Conservation (phyloP, 768 basidiomycete genomes). For the Asterophora parasitica region DNA sequence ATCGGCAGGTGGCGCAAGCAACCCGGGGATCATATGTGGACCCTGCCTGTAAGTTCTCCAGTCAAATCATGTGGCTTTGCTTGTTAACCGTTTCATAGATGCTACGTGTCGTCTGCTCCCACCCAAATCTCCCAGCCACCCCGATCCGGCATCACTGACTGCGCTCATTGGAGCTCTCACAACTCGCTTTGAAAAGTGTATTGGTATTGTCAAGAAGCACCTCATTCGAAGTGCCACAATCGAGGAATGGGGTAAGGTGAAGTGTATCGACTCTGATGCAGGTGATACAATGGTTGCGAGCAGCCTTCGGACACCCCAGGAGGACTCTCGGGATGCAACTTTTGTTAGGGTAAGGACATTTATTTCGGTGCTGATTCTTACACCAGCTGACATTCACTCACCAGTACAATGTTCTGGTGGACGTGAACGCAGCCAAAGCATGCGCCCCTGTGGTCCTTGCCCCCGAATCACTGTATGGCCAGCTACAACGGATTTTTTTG, state of each 20-base stretch:
- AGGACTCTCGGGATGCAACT: constrained; percentile 27
- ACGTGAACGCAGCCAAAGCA: constrained; percentile 18
- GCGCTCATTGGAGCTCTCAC: not conserved
- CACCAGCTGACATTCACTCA: not conserved
- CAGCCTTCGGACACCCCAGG: constrained; percentile 7
- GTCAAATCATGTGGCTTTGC: too few species aligned
- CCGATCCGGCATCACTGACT: constrained; percentile 10
- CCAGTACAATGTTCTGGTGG: constrained; percentile 30
- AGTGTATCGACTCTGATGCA: constrained; percentile 19
- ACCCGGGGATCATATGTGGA: not conserved
- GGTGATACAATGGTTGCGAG: constrained; percentile 26
- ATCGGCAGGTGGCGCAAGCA: too few species aligned
- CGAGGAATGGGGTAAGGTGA: constrained; percentile 27
- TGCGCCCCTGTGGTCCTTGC: not conserved
- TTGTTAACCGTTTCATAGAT: too few species aligned
- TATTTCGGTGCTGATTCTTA: not conserved
- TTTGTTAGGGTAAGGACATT: constrained; percentile 32
- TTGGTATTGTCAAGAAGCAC: constrained; percentile 10
- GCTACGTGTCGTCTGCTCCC: too few species aligned
- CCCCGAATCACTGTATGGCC: constrained; percentile 26
- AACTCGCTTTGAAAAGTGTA: not conserved
- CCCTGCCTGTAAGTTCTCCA: not conserved
- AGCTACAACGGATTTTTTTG: constrained; percentile 24
- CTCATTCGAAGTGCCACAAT: constrained; percentile 8
- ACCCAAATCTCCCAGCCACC: too few species aligned